Evolutionary conservation across 1,284 basidiomycete species (phyloP).

Genomic region (Trichosporon faecale): DNA sequence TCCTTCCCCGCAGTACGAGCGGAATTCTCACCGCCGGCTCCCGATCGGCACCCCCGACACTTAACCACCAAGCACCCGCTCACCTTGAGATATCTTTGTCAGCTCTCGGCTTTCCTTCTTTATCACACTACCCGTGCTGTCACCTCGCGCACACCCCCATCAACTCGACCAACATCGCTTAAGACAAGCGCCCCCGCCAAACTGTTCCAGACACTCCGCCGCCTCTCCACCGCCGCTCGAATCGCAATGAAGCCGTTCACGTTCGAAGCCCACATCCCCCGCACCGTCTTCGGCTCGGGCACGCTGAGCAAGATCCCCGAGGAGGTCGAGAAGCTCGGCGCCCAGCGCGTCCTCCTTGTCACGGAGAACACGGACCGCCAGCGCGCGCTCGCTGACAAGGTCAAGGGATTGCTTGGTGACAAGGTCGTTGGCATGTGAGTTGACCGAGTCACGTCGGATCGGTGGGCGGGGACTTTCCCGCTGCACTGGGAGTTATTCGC

Average conservation of each 20-base stretch:
- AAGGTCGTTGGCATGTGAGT: conserved; percentile 38
- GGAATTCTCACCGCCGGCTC: not conserved
- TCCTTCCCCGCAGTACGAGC: not conserved
- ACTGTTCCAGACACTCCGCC: not conserved
- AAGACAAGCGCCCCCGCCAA: not conserved
- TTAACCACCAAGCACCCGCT: not conserved
- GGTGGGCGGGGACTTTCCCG: not conserved
- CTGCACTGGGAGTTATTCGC: too few relatives aligned
- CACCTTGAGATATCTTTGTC: conserved; percentile 8
- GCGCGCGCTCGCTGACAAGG: conserved; percentile 35
- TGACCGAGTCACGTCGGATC: not conserved
- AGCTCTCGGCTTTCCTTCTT: not conserved
- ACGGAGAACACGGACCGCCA: conserved; percentile 34
- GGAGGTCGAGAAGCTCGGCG: conserved; percentile 50
- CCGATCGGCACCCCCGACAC: conserved; percentile 7
- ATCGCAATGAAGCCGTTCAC: conserved; percentile 19
- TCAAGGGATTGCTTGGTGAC: conserved; percentile 40
- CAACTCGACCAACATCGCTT: not conserved
- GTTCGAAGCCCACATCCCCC: conserved; percentile 43
- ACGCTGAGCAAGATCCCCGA: conserved; percentile 50
- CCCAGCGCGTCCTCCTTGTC: conserved; percentile 49
- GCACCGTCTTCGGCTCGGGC: conserved; percentile 54
- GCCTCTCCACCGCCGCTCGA: not conserved
- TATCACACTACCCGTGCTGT: too few relatives aligned
- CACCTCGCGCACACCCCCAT: not conserved